Evolutionary conservation across 2,329 filamentous ascomycete genomes (phyloP).

Genomic region (Plenodomus biglobosus): DNA sequence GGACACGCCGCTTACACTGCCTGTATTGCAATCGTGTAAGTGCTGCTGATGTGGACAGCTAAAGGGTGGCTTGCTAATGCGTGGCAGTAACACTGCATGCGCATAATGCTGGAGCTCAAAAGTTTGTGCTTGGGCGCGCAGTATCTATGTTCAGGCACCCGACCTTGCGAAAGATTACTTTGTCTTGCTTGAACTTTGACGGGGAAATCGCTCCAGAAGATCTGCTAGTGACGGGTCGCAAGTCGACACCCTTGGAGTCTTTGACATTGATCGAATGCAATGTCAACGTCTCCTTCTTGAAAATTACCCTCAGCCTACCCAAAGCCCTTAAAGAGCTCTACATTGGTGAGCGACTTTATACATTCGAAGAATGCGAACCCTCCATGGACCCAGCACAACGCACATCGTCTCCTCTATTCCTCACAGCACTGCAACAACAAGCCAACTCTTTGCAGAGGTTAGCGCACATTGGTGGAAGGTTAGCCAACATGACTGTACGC

Average conservation of each 20-base stretch:
- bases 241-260: slow-evolving; percentile 33
- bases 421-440: slow-evolving; percentile 34
- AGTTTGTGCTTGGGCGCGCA: slow-evolving; percentile 29
- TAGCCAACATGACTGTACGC: slow-evolving; percentile 10
- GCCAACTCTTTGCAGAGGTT: slow-evolving; percentile 35
- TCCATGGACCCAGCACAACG: slow-evolving; percentile 14
- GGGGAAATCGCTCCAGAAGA: slow-evolving; percentile 11
- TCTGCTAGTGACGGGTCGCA: slow-evolving; percentile 18
- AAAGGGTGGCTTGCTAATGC: slow-evolving; percentile 9
- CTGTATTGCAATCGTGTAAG: slow-evolving; percentile 38
- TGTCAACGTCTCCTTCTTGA: slow-evolving; percentile 31
- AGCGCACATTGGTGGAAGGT: slow-evolving; percentile 29
- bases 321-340: slow-evolving; percentile 35
- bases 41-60: neutral
- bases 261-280: slow-evolving; percentile 44
- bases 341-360: slow-evolving; percentile 37
- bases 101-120: slow-evolving; percentile 30
- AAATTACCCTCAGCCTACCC: slow-evolving; percentile 34
- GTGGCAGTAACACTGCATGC: slow-evolving; percentile 36
- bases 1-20: slow-evolving; percentile 17
- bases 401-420: slow-evolving; percentile 29
- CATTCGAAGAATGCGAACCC: slow-evolving; percentile 29
- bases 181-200: slow-evolving; percentile 41
- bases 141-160: slow-evolving; percentile 39
- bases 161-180: slow-evolving; percentile 31